Evolutionary conservation across 768 basidiomycete species (phyloP).

Genomic region (Glaciozyma antarctica): DNA sequence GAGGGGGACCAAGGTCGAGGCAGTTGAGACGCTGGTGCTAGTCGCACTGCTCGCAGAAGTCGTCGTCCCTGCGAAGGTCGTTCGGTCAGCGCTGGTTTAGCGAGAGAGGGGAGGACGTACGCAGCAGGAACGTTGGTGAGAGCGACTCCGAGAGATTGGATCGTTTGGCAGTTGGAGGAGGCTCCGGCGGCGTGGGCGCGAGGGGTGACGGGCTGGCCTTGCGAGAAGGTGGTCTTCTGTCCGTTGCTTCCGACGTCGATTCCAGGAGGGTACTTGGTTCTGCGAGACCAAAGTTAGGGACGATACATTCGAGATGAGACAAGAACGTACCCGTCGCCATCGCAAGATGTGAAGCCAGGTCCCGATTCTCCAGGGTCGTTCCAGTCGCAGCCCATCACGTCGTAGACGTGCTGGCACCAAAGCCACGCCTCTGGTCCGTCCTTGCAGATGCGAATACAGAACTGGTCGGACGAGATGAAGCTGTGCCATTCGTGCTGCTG

Average conservation of each 20-base stretch:
- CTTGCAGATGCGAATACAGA: slow-evolving; percentile 41
- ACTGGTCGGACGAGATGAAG: slow-evolving; percentile 42
- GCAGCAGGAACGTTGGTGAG: background rate
- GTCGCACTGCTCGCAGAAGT: no score
- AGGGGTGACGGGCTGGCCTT: background rate
- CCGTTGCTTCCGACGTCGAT: background rate
- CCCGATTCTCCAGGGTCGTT: slow-evolving; percentile 38
- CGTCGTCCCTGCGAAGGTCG: no score
- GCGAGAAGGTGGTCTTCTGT: background rate
- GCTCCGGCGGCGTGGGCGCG: slow-evolving; percentile 3
- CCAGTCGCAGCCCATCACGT: slow-evolving; percentile 26
- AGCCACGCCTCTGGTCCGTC: slow-evolving; percentile 36
- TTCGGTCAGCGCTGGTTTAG: background rate
- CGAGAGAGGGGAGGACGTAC: background rate
- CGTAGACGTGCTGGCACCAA: slow-evolving; percentile 36
- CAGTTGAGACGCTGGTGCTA: no score
- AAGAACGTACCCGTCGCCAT: no score
- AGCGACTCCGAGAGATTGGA: background rate
- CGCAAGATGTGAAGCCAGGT: slow-evolving; percentile 38
- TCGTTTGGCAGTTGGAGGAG: slow-evolving; percentile 1
- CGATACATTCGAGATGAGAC: background rate
- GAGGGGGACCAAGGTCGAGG: background rate
- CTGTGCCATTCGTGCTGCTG: no score
- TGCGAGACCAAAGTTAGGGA: slow-evolving; percentile 38
- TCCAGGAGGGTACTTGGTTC: background rate